These are phyloP conservation scores for Fusarium torreyae DNA, from an alignment of 2,329 filamentous ascomycete species.

Conservation along the genomic window DNA sequence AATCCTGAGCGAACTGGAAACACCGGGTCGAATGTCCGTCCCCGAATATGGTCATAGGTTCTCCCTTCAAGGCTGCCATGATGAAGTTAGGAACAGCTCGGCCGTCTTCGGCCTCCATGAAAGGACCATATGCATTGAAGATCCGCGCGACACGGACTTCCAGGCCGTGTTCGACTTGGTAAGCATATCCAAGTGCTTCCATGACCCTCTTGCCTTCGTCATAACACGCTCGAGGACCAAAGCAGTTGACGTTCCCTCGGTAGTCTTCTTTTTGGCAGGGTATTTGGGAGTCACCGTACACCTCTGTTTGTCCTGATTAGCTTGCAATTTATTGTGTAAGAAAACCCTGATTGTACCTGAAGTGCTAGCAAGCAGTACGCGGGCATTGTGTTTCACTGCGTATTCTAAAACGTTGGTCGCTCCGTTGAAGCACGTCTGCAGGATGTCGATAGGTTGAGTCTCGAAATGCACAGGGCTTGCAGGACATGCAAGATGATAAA, in stretches of 20 bases:
- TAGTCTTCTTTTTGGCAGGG: conserved; percentile 49
- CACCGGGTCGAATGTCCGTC: conserved; percentile 39
- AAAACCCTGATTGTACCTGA: conserved; percentile 10
- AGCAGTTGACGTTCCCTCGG: conserved; percentile 59
- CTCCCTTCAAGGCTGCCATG: conserved; percentile 30
- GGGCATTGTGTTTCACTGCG: conserved; percentile 36
- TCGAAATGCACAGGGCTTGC: conserved; percentile 41
- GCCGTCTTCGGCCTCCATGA: conserved; percentile 30
- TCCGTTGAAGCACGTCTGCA: conserved; percentile 42
- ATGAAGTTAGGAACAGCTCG: conserved; percentile 43
- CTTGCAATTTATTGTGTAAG: accelerated
- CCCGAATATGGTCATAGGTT: conserved; percentile 38
- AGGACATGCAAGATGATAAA: conserved; percentile 42
- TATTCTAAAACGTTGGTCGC: conserved; percentile 38
- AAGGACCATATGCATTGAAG: conserved; percentile 42
- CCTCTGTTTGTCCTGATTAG: conserved; percentile 16
- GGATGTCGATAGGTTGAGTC: conserved; percentile 36
- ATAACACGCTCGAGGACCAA: conserved; percentile 59
- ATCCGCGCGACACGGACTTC: conserved; percentile 45
- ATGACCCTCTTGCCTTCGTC: conserved; percentile 60
- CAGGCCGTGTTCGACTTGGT: conserved; percentile 39
- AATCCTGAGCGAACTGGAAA: conserved; percentile 33
- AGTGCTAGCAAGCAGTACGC: conserved; percentile 36
- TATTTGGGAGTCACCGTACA: conserved; percentile 37
- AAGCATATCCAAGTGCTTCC: conserved; percentile 56